A percentile compares a stretch with the other conserved stretches of the same genome.
phyloP scores from a whole-genome alignment of 257 asterid genomes.

The Ophiorrhiza pumila region DNA sequence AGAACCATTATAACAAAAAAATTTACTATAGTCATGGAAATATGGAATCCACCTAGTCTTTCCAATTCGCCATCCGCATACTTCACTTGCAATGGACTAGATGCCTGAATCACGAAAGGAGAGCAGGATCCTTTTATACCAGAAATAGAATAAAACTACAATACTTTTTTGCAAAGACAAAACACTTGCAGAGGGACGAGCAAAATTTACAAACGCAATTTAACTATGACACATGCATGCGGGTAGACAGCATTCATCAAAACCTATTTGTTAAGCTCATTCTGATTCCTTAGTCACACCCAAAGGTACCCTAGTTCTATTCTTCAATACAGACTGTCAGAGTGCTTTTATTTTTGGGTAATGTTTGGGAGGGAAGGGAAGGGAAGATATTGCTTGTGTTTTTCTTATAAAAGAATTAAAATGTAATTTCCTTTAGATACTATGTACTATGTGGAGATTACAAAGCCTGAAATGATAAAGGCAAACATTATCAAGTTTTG shows the following conservation, averaged over 20 bases:
- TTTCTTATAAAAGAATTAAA: no score
- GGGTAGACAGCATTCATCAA: not conserved
- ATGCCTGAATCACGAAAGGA: conserved; percentile 68
- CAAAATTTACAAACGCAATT: conserved; percentile 2
- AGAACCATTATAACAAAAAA: conserved; percentile 14
- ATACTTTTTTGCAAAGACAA: not conserved
- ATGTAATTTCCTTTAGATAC: no score
- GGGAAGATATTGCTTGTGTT: not conserved
- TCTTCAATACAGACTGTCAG: not conserved
- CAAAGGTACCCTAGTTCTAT: not conserved
- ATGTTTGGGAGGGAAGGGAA: not conserved
- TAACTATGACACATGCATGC: not conserved
- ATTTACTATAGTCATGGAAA: not conserved
- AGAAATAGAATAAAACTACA: conserved; percentile 22
- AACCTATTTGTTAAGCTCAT: not conserved
- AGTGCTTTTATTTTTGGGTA: not conserved
- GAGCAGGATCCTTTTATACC: conserved; percentile 29
- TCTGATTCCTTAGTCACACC: not conserved
- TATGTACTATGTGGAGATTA: not conserved
- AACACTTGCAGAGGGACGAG: conserved; percentile 4
- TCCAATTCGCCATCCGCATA: conserved; percentile 99
- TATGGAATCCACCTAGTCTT: conserved; percentile 69
- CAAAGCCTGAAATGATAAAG: no score
- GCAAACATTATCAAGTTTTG: not conserved
- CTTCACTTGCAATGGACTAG: conserved; percentile 96